Conservation (phyloP, 176 grass and related monocot species). For the Juncus effusus region DNA sequence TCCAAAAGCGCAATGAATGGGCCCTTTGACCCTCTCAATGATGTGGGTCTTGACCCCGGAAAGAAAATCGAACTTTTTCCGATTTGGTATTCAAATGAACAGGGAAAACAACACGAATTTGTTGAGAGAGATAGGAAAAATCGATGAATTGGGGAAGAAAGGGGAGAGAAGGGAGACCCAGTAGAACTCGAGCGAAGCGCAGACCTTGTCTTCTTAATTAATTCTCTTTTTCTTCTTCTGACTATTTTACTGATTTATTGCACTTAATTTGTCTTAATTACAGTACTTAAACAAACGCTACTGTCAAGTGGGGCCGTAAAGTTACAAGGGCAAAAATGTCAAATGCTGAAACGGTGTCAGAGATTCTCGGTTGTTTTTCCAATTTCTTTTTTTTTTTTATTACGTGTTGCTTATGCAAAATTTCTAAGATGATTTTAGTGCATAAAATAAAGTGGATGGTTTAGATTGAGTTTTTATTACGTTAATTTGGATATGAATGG, state of each 20-base stretch:
- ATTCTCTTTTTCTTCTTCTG: background rate
- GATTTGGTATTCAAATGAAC: background rate
- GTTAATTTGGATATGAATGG: no score
- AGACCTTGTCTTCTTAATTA: conserved; percentile 29
- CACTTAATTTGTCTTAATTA: conserved; percentile 1
- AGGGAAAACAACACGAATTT: background rate
- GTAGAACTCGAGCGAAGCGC: background rate
- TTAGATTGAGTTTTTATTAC: no score
- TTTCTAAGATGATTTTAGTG: no score
- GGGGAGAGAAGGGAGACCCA: background rate
- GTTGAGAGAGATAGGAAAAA: conserved; percentile 3
- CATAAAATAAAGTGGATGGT: no score
- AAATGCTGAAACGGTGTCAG: no score
- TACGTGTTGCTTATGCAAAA: no score
- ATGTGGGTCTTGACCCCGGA: background rate
- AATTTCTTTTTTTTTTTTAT: no score
- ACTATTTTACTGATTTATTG: background rate
- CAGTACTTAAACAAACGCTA: background rate
- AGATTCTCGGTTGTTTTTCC: no score
- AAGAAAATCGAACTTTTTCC: conserved; percentile 11
- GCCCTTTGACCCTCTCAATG: background rate
- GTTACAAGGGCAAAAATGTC: no score
- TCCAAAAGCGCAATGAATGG: background rate
- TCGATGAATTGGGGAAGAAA: conserved; percentile 15
- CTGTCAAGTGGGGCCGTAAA: background rate